A percentile compares a stretch with the other conserved stretches of the same genome.
Evolutionary conservation across 441 rosid genomes (phyloP).

Genomic region (Viola pubescens): DNA sequence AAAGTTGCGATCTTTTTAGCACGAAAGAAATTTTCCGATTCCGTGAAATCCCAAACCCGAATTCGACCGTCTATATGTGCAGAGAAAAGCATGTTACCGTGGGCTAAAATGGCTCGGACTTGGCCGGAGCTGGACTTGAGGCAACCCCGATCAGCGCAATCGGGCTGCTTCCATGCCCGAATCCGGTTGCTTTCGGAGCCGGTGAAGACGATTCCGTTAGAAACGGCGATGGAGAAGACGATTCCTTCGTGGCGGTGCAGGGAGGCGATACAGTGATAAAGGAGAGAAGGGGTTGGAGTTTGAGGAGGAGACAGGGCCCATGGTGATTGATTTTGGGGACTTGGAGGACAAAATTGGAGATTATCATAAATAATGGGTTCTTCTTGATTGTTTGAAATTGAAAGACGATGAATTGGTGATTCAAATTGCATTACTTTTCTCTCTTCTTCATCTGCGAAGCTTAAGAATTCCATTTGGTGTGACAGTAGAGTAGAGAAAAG

Average conservation of each 20-base stretch:
- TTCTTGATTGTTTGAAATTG: conserved; percentile 8
- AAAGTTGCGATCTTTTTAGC: conserved; percentile 34
- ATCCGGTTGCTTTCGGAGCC: conserved; percentile 38
- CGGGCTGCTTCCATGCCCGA: conserved; percentile 41
- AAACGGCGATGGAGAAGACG: conserved; percentile 35
- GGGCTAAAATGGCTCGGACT: conserved; percentile 33
- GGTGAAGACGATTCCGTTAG: conserved; percentile 41
- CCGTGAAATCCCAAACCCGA: conserved; percentile 37
- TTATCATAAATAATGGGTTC: conserved; percentile 27
- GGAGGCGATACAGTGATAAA: conserved; percentile 44
- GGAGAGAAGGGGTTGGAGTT: conserved; percentile 38
- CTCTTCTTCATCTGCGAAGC: conserved; percentile 23
- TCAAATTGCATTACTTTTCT: not conserved
- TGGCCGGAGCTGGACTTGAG: conserved; percentile 35
- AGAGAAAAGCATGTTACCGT: conserved; percentile 44
- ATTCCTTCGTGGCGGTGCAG: conserved; percentile 42
- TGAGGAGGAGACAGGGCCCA: conserved; percentile 45
- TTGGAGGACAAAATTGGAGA: conserved; percentile 29
- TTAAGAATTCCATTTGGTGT: conserved; percentile 23
- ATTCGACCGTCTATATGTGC: conserved; percentile 38
- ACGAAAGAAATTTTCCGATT: conserved; percentile 23
- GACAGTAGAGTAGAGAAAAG: not conserved
- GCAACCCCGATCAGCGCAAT: conserved; percentile 33
- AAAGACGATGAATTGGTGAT: conserved; percentile 5
- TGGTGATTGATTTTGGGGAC: conserved; percentile 33